Percentiles rank a stretch among this genome's conserved stretches.
These are phyloP conservation scores for Lachnellula occidentalis DNA, from an alignment of 2,329 filamentous ascomycete species.

Conservation along the genomic window DNA sequence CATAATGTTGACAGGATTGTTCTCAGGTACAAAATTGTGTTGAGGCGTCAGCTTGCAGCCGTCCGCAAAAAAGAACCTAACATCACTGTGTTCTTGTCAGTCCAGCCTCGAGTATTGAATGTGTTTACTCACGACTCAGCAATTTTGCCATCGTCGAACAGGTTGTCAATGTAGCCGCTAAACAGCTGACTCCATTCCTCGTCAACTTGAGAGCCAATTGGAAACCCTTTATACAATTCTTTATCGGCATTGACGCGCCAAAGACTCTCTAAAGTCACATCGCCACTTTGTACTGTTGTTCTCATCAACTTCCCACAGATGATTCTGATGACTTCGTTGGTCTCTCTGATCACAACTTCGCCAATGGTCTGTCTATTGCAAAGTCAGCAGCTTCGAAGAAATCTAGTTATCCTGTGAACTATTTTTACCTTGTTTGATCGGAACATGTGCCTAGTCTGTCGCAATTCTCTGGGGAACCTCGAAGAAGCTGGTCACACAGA, in stretches of 20 bases:
- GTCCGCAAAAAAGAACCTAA: background rate
- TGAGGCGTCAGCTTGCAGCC: background rate
- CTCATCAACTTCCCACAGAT: slow-evolving; percentile 24
- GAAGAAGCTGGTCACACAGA: slow-evolving; percentile 24
- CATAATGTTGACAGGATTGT: background rate
- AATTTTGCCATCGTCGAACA: background rate
- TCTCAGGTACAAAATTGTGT: background rate
- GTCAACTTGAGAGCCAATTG: slow-evolving; percentile 10
- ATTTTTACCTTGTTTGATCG: slow-evolving; percentile 21
- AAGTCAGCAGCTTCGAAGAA: background rate
- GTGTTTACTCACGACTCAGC: background rate
- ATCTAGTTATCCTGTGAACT: background rate
- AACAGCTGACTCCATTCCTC: slow-evolving; percentile 22
- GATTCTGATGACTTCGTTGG: slow-evolving; percentile 23
- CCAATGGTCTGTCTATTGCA: slow-evolving; percentile 20
- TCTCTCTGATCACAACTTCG: slow-evolving; percentile 17
- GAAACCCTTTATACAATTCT: slow-evolving; percentile 18
- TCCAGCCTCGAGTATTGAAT: background rate
- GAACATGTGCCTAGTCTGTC: slow-evolving; percentile 12
- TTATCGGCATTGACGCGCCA: slow-evolving; percentile 18
- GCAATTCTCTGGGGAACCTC: slow-evolving; percentile 13
- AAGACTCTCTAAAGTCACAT: slow-evolving; percentile 11
- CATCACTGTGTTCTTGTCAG: background rate
- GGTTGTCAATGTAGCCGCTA: slow-evolving; percentile 19
- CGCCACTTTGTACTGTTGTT: slow-evolving; percentile 8